Evolutionary conservation across 2,329 filamentous ascomycete genomes (phyloP).

Genomic region (Emergomyces orientalis): DNA sequence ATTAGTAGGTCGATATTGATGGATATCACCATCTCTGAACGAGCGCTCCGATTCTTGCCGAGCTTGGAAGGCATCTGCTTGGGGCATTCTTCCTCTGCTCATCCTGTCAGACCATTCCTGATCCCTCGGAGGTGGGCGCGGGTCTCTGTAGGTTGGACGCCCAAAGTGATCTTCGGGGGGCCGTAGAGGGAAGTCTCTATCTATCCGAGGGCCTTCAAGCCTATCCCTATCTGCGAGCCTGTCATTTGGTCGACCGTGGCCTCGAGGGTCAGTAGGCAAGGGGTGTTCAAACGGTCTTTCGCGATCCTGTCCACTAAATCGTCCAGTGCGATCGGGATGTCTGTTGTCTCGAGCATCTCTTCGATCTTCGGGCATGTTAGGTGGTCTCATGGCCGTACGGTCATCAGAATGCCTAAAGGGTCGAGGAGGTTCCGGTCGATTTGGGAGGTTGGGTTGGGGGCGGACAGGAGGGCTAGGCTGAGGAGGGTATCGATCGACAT

Average conservation of each 20-base stretch:
- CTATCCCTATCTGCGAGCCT: slow-evolving; percentile 23
- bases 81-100: slow-evolving; percentile 24
- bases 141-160: slow-evolving; percentile 28
- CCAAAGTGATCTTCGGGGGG: slow-evolving; percentile 34
- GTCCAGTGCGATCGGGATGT: slow-evolving; percentile 28
- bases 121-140: slow-evolving; percentile 25
- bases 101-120: slow-evolving; percentile 32
- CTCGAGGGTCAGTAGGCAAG: slow-evolving; percentile 23
- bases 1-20: slow-evolving; percentile 22
- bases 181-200: slow-evolving; percentile 27
- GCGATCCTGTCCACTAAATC: slow-evolving; percentile 31
- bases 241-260: slow-evolving; percentile 29
- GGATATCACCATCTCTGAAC: slow-evolving; percentile 20
- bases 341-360: slow-evolving; percentile 28
- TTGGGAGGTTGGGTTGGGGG: slow-evolving; percentile 30
- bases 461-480: slow-evolving; percentile 21
- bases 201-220: slow-evolving; percentile 13
- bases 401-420: slow-evolving; percentile 29
- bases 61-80: slow-evolving; percentile 24
- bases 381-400: slow-evolving; percentile 29
- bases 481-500: slow-evolving; percentile 27
- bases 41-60: slow-evolving; percentile 12
- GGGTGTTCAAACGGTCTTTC: slow-evolving; percentile 28
- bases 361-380: slow-evolving; percentile 32
- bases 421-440: slow-evolving; percentile 25